Evolutionary conservation across 148 eudicot species (phyloP), one percentile per base, ranked within the genome.

Genomic region (Chenopodium quinoa): DNA sequence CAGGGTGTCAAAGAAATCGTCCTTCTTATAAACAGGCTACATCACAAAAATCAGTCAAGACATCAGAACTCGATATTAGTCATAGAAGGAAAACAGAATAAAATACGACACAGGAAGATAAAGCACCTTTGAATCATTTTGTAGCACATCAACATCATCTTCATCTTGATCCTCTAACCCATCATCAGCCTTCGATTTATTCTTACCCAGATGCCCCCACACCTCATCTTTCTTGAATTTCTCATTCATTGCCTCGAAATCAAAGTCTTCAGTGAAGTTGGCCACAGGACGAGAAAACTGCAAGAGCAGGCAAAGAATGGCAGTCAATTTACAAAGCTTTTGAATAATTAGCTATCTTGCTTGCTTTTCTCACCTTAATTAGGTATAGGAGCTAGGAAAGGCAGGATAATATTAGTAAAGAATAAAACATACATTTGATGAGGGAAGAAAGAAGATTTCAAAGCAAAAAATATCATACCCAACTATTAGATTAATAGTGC

Each of bases 211-310:
- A 79, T 88, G 82, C 62, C 92, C 95, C 95, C 95, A 90, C 4
- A 90, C 89, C 86, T 92, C 91, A 65, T 89, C 91, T 79, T 92
- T 90, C 34, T 90, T 92, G 82, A 92, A 92, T 82, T 82, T 92
- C 79, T 92, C 90, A 78, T 90, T 92, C 93, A 90, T 92, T 54
- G 91, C 92, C 76, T 88, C 91, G 70, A 92, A 92, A 83, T 92
- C 93, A 79, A 92, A 92, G 48, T 92, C 93, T 81, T 86, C 89
- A 23, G 88, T 78, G 73, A 85, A 89, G 75, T 71, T 90, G 77
- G 88, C 84, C 11, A 52, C 86, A 37, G 84, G 46, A 27, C 68
- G 84, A 58, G 82, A 71, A 72, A 80, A 79, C 91, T 90, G 89
- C 82, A 82, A 50, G 32, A 25, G 22, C 47, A 70, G 3, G 44